phyloP scores from a whole-genome alignment of 768 basidiomycete genomes.

The Phylloporus sp. region DNA sequence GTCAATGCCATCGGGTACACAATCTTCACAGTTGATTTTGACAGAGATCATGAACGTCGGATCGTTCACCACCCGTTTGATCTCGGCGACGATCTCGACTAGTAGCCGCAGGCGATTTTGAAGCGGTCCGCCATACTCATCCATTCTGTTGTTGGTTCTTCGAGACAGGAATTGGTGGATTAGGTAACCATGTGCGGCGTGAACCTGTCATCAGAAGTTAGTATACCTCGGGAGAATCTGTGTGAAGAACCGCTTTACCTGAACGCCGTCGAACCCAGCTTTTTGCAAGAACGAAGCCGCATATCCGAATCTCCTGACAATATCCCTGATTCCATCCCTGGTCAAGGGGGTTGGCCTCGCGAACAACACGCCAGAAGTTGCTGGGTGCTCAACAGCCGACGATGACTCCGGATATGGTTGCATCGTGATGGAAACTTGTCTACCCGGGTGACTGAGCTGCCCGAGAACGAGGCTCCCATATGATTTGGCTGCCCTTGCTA shows the following conservation, averaged over 20 bases:
- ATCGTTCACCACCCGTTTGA: constrained; percentile 35
- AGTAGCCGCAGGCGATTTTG: constrained; percentile 48
- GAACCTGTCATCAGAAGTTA: constrained; percentile 30
- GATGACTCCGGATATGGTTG: constrained; percentile 33
- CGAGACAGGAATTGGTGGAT: constrained; percentile 46
- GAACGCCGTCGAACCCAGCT: constrained; percentile 68
- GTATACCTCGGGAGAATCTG: neutral
- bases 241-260: constrained; percentile 26
- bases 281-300: constrained; percentile 49
- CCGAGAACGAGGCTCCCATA: constrained; percentile 29
- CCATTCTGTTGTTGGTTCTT: constrained; percentile 43
- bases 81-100: constrained; percentile 43
- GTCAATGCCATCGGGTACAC: constrained; percentile 25
- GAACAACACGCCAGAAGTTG: constrained; percentile 30
- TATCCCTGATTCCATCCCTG: constrained; percentile 44
- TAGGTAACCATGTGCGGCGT: constrained; percentile 41
- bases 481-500: constrained; percentile 31
- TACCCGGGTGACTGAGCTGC: constrained; percentile 32
- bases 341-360: constrained; percentile 37
- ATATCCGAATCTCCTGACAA: constrained; percentile 44
- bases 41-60: constrained; percentile 30
- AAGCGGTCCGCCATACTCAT: constrained; percentile 52
- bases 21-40: constrained; percentile 32
- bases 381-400: constrained; percentile 32
- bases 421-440: constrained; percentile 32